Conservation (phyloP, 1,284 basidiomycete species). For the Ceratobasidium papillatum region DNA sequence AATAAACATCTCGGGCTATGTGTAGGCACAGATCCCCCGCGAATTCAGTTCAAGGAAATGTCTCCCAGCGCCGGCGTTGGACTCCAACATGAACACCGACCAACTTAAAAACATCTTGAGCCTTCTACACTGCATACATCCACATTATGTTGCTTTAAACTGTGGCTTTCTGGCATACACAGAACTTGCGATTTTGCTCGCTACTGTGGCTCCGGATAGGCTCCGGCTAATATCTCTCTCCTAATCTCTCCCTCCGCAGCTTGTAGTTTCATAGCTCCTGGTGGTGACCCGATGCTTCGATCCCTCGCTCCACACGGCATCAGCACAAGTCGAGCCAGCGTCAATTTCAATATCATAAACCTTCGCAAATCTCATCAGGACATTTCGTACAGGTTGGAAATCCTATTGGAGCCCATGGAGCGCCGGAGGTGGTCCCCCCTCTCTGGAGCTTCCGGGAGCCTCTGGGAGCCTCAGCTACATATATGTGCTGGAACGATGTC, state of each 20-base stretch:
- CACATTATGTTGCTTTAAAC: background rate
- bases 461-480: too few species aligned
- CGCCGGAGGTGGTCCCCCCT: too few species aligned
- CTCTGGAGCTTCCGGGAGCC: too few species aligned
- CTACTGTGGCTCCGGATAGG: too few species aligned
- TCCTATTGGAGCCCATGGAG: too few species aligned
- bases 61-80: too few species aligned
- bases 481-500: too few species aligned
- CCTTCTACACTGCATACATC: background rate
- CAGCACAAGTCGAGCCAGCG: too few species aligned
- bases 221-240: background rate
- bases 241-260: background rate
- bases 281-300: background rate
- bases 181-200: background rate
- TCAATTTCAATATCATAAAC: too few species aligned
- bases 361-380: too few species aligned
- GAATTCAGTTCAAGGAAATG: background rate
- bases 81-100: too few species aligned
- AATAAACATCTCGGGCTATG: background rate
- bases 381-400: too few species aligned
- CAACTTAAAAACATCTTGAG: background rate
- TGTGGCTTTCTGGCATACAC: background rate
- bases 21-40: background rate
- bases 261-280: background rate
- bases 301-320: background rate